A percentile compares a stretch with the other conserved stretches of the same genome.
Conservation (phyloP, 1,139 yeast genomes). For the Pichia sp. region DNA sequence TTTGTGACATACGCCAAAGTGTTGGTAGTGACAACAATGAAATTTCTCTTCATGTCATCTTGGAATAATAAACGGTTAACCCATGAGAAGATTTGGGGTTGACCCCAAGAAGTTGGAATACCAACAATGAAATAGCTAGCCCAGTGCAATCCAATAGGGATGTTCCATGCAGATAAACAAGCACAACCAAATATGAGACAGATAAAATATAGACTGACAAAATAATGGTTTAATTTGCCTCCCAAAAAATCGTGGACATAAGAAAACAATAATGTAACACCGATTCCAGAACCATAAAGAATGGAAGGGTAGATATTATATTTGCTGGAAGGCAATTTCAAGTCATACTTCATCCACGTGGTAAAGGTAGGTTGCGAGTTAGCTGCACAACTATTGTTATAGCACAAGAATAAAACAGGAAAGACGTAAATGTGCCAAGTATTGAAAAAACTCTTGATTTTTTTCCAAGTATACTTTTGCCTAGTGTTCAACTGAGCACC, state of each 20-base stretch:
- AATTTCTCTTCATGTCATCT: constrained; percentile 49
- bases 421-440: constrained; percentile 54
- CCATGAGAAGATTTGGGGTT: constrained; percentile 53
- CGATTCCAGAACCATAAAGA: constrained; percentile 44
- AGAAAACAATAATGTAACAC: constrained; percentile 35
- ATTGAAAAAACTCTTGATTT: constrained; percentile 33
- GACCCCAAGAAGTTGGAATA: constrained; percentile 43
- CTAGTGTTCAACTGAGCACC: constrained; percentile 34
- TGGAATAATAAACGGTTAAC: constrained; percentile 43
- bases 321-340: constrained; percentile 37
- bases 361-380: constrained; percentile 46
- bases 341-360: constrained; percentile 47
- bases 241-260: constrained; percentile 43
- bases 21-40: constrained; percentile 48
- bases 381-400: constrained; percentile 46
- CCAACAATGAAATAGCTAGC: constrained; percentile 43
- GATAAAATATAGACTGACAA: constrained; percentile 38
- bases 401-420: constrained; percentile 41
- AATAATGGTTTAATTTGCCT: constrained; percentile 39
- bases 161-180: constrained; percentile 43
- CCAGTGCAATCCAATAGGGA: constrained; percentile 43
- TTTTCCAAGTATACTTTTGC: constrained; percentile 38
- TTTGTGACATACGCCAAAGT: constrained; percentile 48
- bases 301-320: constrained; percentile 51
- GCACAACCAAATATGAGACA: constrained; percentile 41